These are phyloP conservation scores for Fraxinus dipetala DNA, from an alignment of 305 asterid genomes.

Conservation along the genomic window DNA sequence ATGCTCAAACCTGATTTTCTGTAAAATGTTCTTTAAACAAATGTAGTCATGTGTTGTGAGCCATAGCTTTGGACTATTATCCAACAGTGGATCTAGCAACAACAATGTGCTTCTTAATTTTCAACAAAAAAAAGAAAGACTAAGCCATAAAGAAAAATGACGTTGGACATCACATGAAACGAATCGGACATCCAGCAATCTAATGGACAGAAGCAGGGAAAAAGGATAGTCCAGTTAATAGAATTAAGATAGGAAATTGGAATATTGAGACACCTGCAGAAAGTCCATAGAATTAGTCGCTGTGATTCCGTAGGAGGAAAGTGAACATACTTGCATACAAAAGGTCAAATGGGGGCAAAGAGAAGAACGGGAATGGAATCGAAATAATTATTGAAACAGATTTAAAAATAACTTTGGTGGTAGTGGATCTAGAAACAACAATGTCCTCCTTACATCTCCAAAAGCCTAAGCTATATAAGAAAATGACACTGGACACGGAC, in stretches of 20 bases:
- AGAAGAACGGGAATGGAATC: background rate
- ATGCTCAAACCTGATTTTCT: background rate
- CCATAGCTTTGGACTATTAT: background rate
- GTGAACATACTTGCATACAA: background rate
- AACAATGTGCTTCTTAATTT: background rate
- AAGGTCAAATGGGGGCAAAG: background rate
- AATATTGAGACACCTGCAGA: background rate
- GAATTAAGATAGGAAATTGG: background rate
- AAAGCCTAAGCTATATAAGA: background rate
- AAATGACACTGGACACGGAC: background rate
- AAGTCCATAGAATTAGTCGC: background rate
- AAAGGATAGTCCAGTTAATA: background rate
- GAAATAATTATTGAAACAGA: background rate
- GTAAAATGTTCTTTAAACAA: background rate
- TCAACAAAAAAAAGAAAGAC: background rate
- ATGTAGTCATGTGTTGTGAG: background rate
- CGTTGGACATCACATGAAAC: background rate
- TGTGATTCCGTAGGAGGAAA: background rate
- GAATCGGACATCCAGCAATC: background rate
- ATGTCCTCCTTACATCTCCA: background rate
- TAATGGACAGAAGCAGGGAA: background rate
- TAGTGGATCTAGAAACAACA: background rate
- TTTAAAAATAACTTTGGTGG: background rate
- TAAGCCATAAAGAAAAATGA: background rate
- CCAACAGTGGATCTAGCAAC: background rate